phyloP scores from a whole-genome alignment of 345 rosid genomes.

The Hibiscus trionum region DNA sequence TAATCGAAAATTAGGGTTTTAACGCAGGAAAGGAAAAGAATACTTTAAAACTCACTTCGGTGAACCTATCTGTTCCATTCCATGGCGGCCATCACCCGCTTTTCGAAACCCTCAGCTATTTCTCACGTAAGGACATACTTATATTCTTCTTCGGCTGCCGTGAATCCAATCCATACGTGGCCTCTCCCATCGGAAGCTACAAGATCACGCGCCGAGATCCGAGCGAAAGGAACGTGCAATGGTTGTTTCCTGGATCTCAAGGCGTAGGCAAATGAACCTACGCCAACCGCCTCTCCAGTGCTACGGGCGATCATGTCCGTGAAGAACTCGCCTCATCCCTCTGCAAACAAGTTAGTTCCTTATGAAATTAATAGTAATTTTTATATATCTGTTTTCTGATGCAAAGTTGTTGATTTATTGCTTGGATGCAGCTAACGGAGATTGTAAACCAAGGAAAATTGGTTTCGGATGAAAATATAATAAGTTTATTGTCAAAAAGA shows the following conservation, averaged over 20 bases:
- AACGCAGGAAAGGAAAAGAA: not conserved
- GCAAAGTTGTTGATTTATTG: not conserved
- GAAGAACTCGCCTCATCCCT: constrained; percentile 72
- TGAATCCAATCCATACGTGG: constrained; percentile 9
- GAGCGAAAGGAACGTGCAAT: constrained; percentile 62
- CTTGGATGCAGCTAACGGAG: constrained; percentile 53
- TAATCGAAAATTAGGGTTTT: not conserved
- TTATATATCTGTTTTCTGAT: not conserved
- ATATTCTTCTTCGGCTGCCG: constrained; percentile 19
- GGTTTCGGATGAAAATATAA: constrained; percentile 79
- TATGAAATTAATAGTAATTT: not conserved
- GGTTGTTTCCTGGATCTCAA: constrained; percentile 89
- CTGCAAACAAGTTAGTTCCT: constrained; percentile 43
- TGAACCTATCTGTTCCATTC: constrained; percentile 5
- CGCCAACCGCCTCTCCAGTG: constrained; percentile 84
- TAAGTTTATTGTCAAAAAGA: constrained; percentile 65
- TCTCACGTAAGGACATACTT: constrained; percentile 18
- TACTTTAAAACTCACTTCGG: not conserved
- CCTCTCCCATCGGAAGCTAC: constrained; percentile 20
- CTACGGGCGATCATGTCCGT: constrained; percentile 93
- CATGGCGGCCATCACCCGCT: constrained; percentile 47
- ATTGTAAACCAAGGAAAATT: constrained; percentile 78
- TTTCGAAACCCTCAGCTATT: constrained; percentile 29
- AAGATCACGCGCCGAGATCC: constrained; percentile 32
- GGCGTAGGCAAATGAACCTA: constrained; percentile 96